Conservation (phyloP, 345 rosid species). For the Eucalyptus shirleyi region DNA sequence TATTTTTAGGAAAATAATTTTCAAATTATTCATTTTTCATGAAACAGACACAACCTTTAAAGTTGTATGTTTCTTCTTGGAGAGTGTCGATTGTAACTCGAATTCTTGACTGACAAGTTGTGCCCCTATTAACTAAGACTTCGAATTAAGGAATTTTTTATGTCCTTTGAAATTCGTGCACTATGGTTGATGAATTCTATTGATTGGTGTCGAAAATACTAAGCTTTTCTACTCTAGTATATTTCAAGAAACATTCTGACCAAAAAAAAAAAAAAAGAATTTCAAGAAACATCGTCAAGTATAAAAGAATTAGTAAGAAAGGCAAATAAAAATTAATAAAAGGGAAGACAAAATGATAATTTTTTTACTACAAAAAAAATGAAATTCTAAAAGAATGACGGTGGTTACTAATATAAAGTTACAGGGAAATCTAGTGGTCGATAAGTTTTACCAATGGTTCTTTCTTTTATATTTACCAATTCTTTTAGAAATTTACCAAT, state of each 20-base stretch:
- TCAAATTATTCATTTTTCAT: background rate
- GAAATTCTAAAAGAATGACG: background rate
- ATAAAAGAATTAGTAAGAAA: background rate
- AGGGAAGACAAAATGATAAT: background rate
- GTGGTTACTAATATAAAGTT: background rate
- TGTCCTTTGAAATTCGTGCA: background rate
- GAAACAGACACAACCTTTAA: background rate
- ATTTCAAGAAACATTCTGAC: background rate
- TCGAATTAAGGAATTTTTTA: background rate
- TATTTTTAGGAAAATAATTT: background rate
- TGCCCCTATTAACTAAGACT: background rate
- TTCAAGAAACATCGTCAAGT: background rate
- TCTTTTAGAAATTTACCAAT: background rate
- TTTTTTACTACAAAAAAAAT: background rate
- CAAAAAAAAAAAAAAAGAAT: too few relatives aligned
- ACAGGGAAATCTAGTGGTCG: background rate
- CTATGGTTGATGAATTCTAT: background rate
- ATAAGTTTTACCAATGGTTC: background rate
- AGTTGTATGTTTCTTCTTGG: background rate
- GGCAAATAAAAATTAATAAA: background rate
- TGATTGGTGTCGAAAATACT: background rate
- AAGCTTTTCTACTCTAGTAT: background rate
- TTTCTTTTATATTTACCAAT: background rate
- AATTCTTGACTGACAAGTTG: background rate
- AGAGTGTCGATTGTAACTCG: background rate